Percentiles rank a stretch among this genome's conserved stretches.
These are phyloP conservation scores for Geotrichum australiense DNA, from an alignment of 1,139 yeast genomes.

Conservation along the genomic window DNA sequence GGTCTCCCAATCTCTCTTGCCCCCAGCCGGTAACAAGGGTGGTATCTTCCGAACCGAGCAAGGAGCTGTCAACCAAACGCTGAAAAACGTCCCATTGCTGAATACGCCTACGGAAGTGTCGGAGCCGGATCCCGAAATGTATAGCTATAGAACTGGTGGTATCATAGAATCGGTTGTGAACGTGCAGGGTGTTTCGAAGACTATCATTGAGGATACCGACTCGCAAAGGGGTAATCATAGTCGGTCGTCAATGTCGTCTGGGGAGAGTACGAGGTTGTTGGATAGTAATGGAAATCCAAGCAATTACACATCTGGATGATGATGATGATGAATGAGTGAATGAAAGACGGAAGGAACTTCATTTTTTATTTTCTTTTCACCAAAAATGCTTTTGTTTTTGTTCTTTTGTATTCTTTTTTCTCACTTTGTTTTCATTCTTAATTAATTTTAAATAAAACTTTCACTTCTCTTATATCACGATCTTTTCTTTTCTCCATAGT, in stretches of 20 bases:
- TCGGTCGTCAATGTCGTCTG: conserved; percentile 4
- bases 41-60: conserved; percentile 46
- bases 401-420: too few relatives aligned
- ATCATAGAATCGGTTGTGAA: conserved; percentile 79
- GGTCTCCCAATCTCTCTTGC: conserved; percentile 4
- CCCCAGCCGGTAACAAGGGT: conserved; percentile 27
- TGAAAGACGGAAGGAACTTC: too few relatives aligned
- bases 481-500: too few relatives aligned
- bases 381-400: too few relatives aligned
- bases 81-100: conserved; percentile 7
- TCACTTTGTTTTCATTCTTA: too few relatives aligned
- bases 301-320: too few relatives aligned
- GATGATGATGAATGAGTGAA: too few relatives aligned
- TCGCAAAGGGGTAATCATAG: conserved; percentile 7
- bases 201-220: conserved; percentile 57
- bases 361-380: too few relatives aligned
- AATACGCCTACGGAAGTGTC: not conserved
- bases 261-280: conserved; percentile 1
- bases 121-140: conserved; percentile 24
- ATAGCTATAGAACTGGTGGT: conserved; percentile 48
- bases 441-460: too few relatives aligned
- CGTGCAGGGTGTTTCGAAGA: conserved; percentile 78
- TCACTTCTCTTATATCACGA: too few relatives aligned
- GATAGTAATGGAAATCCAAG: too few relatives aligned
- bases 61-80: conserved; percentile 38